Percentiles rank a stretch among this genome's conserved stretches.
Evolutionary conservation across 306 rosid species (phyloP).

Genomic region (Inga laurina): DNA sequence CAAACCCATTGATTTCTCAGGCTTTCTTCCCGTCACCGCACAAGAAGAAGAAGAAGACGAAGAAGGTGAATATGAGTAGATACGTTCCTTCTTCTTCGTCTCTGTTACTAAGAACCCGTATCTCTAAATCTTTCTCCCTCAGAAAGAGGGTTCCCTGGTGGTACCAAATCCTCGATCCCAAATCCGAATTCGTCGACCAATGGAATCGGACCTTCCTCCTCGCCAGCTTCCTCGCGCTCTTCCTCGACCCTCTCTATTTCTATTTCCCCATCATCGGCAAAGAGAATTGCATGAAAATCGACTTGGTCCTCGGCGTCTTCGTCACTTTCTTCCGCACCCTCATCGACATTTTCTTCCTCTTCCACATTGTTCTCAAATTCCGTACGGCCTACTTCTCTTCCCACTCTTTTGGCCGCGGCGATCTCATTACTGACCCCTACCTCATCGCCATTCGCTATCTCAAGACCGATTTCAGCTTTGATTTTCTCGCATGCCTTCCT

Average conservation of each 20-base stretch:
- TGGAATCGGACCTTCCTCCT: slow-evolving; percentile 73
- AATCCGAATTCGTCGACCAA: slow-evolving; percentile 47
- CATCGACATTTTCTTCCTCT: slow-evolving; percentile 66
- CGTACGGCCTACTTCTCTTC: slow-evolving; percentile 65
- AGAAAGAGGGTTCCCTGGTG: slow-evolving; percentile 70
- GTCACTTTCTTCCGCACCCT: slow-evolving; percentile 70
- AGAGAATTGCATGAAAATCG: slow-evolving; percentile 58
- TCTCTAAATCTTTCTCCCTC: slow-evolving; percentile 50
- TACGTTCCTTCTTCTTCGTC: slow-evolving; percentile 35
- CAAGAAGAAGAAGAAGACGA: slow-evolving; percentile 1
- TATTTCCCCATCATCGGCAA: slow-evolving; percentile 61
- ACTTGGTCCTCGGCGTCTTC: slow-evolving; percentile 50
- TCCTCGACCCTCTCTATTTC: slow-evolving; percentile 86
- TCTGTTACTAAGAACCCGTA: slow-evolving; percentile 38
- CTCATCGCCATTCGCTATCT: slow-evolving; percentile 66
- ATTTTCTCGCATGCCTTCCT: slow-evolving; percentile 77
- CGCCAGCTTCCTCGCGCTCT: slow-evolving; percentile 62
- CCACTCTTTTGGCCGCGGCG: slow-evolving; percentile 65
- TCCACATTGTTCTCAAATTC: slow-evolving; percentile 69
- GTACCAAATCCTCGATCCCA: slow-evolving; percentile 69
- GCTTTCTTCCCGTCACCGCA: slow-evolving; percentile 10
- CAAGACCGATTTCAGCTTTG: slow-evolving; percentile 57
- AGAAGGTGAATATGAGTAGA: slow-evolving; percentile 16
- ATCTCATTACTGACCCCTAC: slow-evolving; percentile 60
- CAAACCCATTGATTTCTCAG: neutral